Percentiles rank a stretch among this genome's conserved stretches.
These are phyloP conservation scores for Cercospora sojina DNA, from an alignment of 2,329 filamentous ascomycete genomes.

Conservation along the genomic window DNA sequence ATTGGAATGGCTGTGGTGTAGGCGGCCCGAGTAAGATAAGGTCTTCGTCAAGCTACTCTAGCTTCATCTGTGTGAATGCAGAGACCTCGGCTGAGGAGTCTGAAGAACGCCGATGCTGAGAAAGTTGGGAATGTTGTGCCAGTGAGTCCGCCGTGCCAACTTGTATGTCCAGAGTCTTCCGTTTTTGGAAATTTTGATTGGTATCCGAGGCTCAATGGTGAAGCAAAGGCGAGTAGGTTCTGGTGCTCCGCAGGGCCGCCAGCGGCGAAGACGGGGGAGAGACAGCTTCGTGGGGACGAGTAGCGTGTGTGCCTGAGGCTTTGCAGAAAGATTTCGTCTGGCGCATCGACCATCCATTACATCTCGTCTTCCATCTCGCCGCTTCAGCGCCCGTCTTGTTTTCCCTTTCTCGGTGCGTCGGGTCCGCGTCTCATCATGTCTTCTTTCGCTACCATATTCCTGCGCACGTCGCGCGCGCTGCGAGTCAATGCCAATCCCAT, in stretches of 20 bases:
- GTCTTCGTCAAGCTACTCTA: constrained; percentile 16
- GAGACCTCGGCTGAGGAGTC: constrained; percentile 16
- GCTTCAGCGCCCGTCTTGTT: constrained; percentile 4
- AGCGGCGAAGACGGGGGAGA: constrained; percentile 8
- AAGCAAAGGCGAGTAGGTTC: not conserved
- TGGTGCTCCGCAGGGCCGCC: not conserved
- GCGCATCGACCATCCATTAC: constrained; percentile 3
- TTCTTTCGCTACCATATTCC: constrained; percentile 74
- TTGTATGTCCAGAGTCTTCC: not conserved
- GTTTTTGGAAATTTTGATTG: not conserved
- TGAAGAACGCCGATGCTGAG: not conserved
- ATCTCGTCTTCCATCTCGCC: constrained; percentile 7
- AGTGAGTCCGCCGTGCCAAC: not conserved
- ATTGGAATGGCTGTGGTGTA: constrained; percentile 37
- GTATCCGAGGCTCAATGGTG: not conserved
- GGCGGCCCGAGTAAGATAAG: not conserved
- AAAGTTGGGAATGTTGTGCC: not conserved
- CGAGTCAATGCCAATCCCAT: constrained; percentile 69
- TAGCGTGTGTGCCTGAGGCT: not conserved
- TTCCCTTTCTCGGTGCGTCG: constrained; percentile 15
- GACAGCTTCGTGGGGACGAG: not conserved
- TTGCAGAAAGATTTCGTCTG: not conserved
- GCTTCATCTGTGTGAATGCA: constrained; percentile 13
- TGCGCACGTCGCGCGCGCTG: constrained; percentile 79
- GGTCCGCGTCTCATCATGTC: constrained; percentile 54